Evolutionary conservation across 345 rosid species (phyloP).

Genomic region (Atalantia buxifolia): DNA sequence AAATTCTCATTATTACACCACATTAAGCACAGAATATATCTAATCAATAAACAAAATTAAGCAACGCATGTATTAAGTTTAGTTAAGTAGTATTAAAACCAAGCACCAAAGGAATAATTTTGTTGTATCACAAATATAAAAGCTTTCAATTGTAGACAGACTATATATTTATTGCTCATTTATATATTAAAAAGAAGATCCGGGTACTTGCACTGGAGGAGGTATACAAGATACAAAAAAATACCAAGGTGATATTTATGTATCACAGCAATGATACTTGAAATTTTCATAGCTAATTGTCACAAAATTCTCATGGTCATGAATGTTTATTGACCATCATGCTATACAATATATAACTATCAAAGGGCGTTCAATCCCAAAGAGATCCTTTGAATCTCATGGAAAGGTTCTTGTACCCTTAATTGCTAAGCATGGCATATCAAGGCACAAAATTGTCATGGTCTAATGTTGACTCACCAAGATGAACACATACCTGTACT

Average conservation of each 20-base stretch:
- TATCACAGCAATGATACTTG: background rate
- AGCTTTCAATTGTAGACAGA: background rate
- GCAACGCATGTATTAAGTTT: background rate
- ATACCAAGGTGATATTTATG: background rate
- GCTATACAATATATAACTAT: background rate
- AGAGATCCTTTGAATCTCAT: background rate
- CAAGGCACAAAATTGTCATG: too few species aligned
- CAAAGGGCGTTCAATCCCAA: background rate
- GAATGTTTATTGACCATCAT: background rate
- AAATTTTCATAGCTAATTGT: background rate
- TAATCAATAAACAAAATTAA: background rate
- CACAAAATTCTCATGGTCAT: background rate
- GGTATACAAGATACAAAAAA: background rate
- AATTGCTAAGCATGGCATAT: background rate
- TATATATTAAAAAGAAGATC: background rate
- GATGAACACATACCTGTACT: slow-evolving; percentile 53
- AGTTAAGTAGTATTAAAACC: background rate
- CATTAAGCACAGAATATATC: background rate
- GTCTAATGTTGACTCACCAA: slow-evolving; percentile 7
- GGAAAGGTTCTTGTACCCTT: background rate
- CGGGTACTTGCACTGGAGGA: background rate
- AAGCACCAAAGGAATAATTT: background rate
- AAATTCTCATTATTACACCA: background rate
- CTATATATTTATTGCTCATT: background rate
- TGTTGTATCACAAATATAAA: background rate